Base-by-base conservation (phyloP, 805 yeast genomes). In the Candida sonorensis region DNA sequence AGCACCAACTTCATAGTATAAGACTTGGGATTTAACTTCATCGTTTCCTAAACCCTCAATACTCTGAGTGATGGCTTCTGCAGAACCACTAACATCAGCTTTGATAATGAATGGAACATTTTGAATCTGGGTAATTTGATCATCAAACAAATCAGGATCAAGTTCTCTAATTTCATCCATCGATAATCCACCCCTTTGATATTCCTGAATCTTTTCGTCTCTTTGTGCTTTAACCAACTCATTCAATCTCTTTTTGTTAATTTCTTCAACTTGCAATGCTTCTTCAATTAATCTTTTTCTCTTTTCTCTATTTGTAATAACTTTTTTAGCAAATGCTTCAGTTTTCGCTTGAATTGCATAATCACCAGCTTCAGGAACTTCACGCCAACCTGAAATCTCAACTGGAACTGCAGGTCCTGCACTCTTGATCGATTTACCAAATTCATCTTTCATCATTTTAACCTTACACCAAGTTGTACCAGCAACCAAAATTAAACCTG, bases 1-100 rank as follows among this genome's bases (percentile, higher is more conserved):
- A 0, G 75, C 53, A 5, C 97, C 97, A 6, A 88, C 95, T 17
- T 79, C 87, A 23, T 78, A 70, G 27, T 72, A 72, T 4, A 92
- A 57, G 2, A 90, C 76, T n/a, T 66, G 57, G 4, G 87, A 73
- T 38, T 66, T 64, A 6, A 90, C 90, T 50, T 84, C 94, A 2
- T 81, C 83, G 53, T 90, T 88, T 6, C 97, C 97, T n/a, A 92
- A 59, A 10, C 78, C 77, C 37, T 69, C 67, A 29, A 92, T 75
- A 45, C 90, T 77, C 53, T 88, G 96, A 23, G 64, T 69, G 21
- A 92, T 82, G 2, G 98, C 98, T 53, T 92, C 98, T 0, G 84
- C 82, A 1, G 97, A 88, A 0, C 98, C 98, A 44, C 80, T 78
- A 1, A 90, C 97, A 59, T 92, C 98, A 0, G 95, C 83, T 51